Conservation (phyloP, 2,329 filamentous ascomycete species). For the Colletotrichum sp. region DNA sequence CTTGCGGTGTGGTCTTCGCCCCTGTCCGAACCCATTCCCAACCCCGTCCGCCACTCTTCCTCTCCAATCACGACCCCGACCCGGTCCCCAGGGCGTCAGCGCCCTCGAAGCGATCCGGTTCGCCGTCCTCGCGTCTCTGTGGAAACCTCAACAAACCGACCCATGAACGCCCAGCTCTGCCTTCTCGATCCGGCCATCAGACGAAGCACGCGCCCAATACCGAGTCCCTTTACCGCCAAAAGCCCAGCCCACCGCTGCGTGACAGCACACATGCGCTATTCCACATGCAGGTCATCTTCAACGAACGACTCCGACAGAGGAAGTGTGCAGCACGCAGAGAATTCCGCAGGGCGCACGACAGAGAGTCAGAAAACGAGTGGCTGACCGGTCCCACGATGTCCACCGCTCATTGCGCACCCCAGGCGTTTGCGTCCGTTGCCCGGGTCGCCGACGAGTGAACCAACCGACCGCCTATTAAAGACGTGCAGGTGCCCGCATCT, state of each 20-base stretch:
- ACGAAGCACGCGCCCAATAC: neutral
- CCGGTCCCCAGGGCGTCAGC: neutral
- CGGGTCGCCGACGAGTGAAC: neutral
- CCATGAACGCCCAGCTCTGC: neutral
- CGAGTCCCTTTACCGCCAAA: conserved; percentile 5
- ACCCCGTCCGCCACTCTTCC: neutral
- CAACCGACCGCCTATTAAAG: conserved; percentile 17
- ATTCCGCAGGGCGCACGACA: neutral
- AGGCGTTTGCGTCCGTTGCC: neutral
- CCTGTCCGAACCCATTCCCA: neutral
- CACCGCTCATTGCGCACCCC: conserved; percentile 10
- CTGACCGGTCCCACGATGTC: neutral
- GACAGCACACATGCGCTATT: conserved; percentile 1
- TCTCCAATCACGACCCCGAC: conserved; percentile 5
- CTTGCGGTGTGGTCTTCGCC: conserved; percentile 13
- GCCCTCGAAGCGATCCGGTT: conserved; percentile 6
- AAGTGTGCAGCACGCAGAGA: neutral
- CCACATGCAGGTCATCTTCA: neutral
- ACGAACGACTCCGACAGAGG: neutral
- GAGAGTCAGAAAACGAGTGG: neutral
- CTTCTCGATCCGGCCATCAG: neutral
- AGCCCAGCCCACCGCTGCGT: conserved; percentile 4
- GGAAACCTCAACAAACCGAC: conserved; percentile 4
- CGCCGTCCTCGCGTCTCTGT: neutral
- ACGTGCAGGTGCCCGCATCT: neutral